A percentile compares a stretch with the other conserved stretches of the same genome.
These are phyloP conservation scores for Capsicum baccatum DNA, from an alignment of 257 asterid species.

Conservation along the genomic window DNA sequence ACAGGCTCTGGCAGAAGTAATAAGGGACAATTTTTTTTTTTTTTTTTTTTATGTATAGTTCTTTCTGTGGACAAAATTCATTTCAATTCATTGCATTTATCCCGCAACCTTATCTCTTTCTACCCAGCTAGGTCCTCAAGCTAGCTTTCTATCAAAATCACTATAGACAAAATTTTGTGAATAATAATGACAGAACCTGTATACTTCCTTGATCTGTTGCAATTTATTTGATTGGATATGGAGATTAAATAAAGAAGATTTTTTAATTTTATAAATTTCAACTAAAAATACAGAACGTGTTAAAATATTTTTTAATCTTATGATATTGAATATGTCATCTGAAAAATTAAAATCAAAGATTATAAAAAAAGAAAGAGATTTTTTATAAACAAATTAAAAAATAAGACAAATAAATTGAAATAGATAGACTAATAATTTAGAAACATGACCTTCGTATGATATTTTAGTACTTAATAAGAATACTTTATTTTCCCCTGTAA, in stretches of 20 bases:
- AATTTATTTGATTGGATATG: no score
- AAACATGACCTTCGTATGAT: not conserved
- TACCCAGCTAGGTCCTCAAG: not conserved
- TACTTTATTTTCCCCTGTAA: not conserved
- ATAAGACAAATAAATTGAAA: no score
- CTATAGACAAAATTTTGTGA: not conserved
- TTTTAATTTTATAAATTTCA: no score
- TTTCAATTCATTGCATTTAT: constrained; percentile 19
- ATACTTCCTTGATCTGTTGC: no score
- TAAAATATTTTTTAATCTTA: no score
- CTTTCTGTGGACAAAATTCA: constrained; percentile 7
- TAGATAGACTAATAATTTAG: not conserved
- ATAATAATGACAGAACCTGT: constrained; percentile 12
- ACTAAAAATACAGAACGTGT: no score
- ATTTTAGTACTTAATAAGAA: not conserved
- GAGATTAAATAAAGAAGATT: no score
- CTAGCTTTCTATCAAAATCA: not conserved
- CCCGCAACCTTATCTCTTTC: not conserved
- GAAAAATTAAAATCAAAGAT: no score
- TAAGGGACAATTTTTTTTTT: not conserved
- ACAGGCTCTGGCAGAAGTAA: not conserved
- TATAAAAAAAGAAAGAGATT: no score
- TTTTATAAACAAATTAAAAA: no score
- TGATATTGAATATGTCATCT: no score
- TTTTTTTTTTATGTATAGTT: not conserved